Base-by-base conservation (phyloP, 1,284 basidiomycete genomes). In the Pterulicium gracile region DNA sequence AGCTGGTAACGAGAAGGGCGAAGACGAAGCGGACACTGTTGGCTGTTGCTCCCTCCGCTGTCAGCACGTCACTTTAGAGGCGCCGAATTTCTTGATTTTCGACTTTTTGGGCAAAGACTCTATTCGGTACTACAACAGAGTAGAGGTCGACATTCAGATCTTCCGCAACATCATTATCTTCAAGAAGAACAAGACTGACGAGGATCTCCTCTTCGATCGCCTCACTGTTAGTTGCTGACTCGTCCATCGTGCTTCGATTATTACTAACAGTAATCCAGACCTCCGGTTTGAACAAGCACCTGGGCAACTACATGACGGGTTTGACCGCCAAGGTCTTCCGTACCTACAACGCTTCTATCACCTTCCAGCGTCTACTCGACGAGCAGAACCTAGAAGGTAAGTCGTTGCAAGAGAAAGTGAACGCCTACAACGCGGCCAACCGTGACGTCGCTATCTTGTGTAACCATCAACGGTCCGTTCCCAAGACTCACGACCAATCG, bases 61-160 rank as follows among this genome's bases (percentile, higher is more conserved):
- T 62, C 91, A 97, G 62, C 93, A 98, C 62, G 82, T 98, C 58
- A 96, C 92, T 2, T 70, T 96, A 45, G 79, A 88, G 56, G 81
- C 82, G 10, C 91, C 92, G 5, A 82, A 88, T 67, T 77, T 74
- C 57, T 81, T 97, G 59, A 72, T 88, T 49, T 94, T 98, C 64
- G 93, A 97, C 65, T 98, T 97, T 70, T 72, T 97, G 48, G 93
- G 93, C 66, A 98, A 98, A 72, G 93, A 98, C 61, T 96, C 92
- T 46, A 97, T 98, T 61, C 79, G 94, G 40, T 98, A 94, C 68
- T 90, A 88, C 63, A 92, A 95, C 59, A 81, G 81, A 49, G 89
- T 95, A 46, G 69, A 81, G 48, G 90, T 97, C 51, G 87, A 91
- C 46, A 64, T 78, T 3, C 91, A 93, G 59, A 84, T 93, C 39